These are phyloP conservation scores for Cymbomonas tetramitiformis DNA, from an alignment of 139 green algal genomes.

Conservation along the genomic window DNA sequence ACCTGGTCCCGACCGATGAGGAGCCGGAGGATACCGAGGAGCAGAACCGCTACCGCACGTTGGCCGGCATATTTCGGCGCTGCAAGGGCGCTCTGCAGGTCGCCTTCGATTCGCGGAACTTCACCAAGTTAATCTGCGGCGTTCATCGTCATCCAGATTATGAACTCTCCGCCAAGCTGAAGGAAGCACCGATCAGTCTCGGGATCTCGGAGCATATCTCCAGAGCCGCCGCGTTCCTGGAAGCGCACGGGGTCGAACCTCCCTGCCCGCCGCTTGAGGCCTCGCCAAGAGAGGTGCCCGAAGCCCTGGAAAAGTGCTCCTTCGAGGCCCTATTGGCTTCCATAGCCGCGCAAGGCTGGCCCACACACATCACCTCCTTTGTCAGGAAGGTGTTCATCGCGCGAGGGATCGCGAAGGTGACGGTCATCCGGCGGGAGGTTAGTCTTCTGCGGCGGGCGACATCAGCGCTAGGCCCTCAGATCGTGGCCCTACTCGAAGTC, in stretches of 20 bases:
- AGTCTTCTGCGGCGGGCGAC: background rate
- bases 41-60: background rate
- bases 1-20: too few species aligned
- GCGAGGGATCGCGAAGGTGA: slow-evolving; percentile 1
- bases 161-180: too few species aligned
- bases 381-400: background rate
- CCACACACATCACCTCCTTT: background rate
- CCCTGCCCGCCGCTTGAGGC: too few species aligned
- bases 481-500: background rate
- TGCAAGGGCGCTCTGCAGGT: background rate
- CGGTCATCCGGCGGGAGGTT: background rate
- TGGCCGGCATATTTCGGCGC: background rate
- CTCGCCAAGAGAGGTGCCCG: too few species aligned
- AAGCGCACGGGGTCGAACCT: too few species aligned
- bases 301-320: too few species aligned
- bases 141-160: background rate
- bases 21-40: background rate
- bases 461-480: background rate
- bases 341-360: too few species aligned
- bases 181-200: too few species aligned
- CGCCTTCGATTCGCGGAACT: background rate
- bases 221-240: too few species aligned
- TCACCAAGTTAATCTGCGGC: slow-evolving; percentile 6
- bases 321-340: too few species aligned
- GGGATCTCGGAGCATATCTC: too few species aligned